phyloP scores from a whole-genome alignment of 257 asterid genomes.

The Penstemon eatonii region DNA sequence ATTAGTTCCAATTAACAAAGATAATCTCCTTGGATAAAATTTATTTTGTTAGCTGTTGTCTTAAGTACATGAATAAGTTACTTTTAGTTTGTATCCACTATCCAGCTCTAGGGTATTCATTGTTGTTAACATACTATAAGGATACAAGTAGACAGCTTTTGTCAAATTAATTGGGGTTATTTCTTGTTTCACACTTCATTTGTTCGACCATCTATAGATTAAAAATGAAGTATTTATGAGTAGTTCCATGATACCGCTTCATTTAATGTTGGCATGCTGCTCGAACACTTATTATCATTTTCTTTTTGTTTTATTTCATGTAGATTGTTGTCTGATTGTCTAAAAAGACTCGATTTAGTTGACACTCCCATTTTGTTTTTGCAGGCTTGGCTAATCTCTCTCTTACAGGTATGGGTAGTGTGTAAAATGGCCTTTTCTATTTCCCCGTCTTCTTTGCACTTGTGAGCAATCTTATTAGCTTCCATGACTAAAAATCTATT shows the following conservation, averaged over 20 bases:
- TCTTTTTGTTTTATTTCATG: not conserved
- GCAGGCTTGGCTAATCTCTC: constrained; percentile 94
- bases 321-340: constrained; percentile 11
- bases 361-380: constrained; percentile 28
- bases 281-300: not conserved
- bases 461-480: constrained; percentile 1
- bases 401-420: constrained; percentile 54
- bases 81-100: no score
- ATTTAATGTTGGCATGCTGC: not conserved
- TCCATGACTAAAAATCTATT: not conserved
- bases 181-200: no score
- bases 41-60: no score
- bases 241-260: not conserved
- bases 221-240: no score
- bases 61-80: no score
- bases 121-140: no score
- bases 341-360: constrained; percentile 20
- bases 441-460: constrained; percentile 13
- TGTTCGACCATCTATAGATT: no score
- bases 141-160: no score
- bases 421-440: not conserved
- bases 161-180: no score
- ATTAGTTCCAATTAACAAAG: no score
- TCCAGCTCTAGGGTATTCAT: no score
- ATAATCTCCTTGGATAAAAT: no score